Conservation (phyloP, 1,139 yeast genomes). For the Hemisphaericaspora subhashii region DNA sequence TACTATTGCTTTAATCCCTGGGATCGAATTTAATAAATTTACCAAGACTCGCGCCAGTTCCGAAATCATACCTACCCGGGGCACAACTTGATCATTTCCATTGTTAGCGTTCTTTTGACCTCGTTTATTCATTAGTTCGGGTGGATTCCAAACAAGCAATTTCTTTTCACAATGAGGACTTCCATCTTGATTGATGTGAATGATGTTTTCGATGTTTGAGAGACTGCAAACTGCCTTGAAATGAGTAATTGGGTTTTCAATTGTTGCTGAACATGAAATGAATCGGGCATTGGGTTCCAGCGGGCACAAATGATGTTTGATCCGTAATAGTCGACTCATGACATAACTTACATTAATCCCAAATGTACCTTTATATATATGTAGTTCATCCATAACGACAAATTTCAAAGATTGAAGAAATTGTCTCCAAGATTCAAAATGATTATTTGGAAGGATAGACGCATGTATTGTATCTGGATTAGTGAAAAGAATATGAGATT, state of each 20-base stretch:
- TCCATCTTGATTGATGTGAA: constrained; percentile 72
- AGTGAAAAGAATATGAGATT: constrained; percentile 81
- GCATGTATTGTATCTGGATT: constrained; percentile 95
- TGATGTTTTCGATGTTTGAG: constrained; percentile 37
- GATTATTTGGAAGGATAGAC: constrained; percentile 67
- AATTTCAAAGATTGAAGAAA: constrained; percentile 64
- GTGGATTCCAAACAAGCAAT: constrained; percentile 80
- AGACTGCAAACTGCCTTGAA: constrained; percentile 76
- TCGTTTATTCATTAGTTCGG: constrained; percentile 57
- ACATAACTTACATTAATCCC: constrained; percentile 90
- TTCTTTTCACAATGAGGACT: constrained; percentile 82
- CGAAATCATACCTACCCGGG: constrained; percentile 66
- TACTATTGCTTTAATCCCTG: constrained; percentile 65
- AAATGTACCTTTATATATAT: constrained; percentile 84
- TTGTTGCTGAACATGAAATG: constrained; percentile 92
- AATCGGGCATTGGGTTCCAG: constrained; percentile 44
- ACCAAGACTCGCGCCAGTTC: constrained; percentile 77
- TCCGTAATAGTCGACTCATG: constrained; percentile 60
- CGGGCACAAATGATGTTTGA: constrained; percentile 14
- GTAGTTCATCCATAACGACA: constrained; percentile 88
- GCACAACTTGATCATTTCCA: constrained; percentile 25
- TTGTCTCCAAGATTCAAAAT: constrained; percentile 56
- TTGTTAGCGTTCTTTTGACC: constrained; percentile 40
- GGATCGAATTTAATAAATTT: constrained; percentile 58
- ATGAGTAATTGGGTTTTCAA: constrained; percentile 68